phyloP scores from a whole-genome alignment of 176 grass and related monocot species.

The Otatea glauca region DNA sequence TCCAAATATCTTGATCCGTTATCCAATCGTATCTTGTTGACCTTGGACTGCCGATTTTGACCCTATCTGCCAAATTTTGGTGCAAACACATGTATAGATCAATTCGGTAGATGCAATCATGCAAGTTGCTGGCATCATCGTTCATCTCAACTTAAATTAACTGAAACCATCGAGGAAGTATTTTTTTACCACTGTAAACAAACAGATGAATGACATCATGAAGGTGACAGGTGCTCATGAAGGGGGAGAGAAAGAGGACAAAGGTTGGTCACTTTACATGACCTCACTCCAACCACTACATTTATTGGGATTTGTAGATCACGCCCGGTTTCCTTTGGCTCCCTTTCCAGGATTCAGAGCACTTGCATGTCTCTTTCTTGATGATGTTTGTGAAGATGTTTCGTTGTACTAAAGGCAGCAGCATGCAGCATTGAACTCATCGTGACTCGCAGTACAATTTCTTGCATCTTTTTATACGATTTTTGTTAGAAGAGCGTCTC shows the following conservation, averaged over 20 bases:
- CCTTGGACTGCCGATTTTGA: too few species aligned
- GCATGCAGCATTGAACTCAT: slow-evolving; percentile 16
- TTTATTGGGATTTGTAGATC: slow-evolving; percentile 64
- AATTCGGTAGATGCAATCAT: neutral
- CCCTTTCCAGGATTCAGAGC: slow-evolving; percentile 49
- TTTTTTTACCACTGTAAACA: slow-evolving; percentile 33
- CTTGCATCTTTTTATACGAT: neutral
- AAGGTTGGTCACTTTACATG: slow-evolving; percentile 51
- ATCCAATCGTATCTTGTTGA: too few species aligned
- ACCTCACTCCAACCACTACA: slow-evolving; percentile 56
- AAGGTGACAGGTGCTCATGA: slow-evolving; percentile 21
- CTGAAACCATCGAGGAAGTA: neutral
- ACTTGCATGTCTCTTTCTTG: slow-evolving; percentile 39
- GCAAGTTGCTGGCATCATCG: neutral
- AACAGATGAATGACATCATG: slow-evolving; percentile 33
- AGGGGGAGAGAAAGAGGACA: slow-evolving; percentile 34
- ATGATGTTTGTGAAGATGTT: slow-evolving; percentile 32
- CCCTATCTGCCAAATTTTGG: too few species aligned
- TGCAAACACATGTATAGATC: neutral
- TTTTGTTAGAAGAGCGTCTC: slow-evolving; percentile 13
- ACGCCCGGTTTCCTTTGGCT: slow-evolving; percentile 33
- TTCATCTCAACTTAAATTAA: neutral
- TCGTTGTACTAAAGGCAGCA: slow-evolving; percentile 15
- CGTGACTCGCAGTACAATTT: slow-evolving; percentile 9
- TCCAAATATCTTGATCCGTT: too few species aligned